Evolutionary conservation across 2,329 filamentous ascomycete species (phyloP).

Genomic region (Colletotrichum orbiculare): DNA sequence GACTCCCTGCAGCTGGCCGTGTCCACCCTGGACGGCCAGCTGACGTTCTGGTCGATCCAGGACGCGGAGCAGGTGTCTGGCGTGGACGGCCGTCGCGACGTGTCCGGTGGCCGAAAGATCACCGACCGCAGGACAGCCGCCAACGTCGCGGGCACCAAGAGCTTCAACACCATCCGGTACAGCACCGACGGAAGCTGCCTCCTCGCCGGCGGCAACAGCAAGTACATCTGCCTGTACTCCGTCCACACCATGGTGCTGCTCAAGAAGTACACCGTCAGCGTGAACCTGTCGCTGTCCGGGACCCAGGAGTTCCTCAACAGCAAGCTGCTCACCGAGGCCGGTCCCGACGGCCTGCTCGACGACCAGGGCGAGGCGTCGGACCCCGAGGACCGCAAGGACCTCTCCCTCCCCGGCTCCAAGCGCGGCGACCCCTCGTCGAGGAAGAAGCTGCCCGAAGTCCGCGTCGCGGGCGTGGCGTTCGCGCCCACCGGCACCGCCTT

Average conservation of each 20-base stretch:
- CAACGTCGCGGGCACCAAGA: slow-evolving; percentile 90
- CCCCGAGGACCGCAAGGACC: slow-evolving; percentile 84
- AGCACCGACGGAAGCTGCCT: slow-evolving; percentile 93
- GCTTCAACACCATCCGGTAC: slow-evolving; percentile 88
- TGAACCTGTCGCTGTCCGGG: slow-evolving; percentile 94
- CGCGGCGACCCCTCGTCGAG: slow-evolving; percentile 86
- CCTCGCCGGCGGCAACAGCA: slow-evolving; percentile 93
- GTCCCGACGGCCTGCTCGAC: slow-evolving; percentile 85
- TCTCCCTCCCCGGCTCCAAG: slow-evolving; percentile 84
- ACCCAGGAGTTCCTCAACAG: slow-evolving; percentile 98
- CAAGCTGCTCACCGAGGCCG: slow-evolving; percentile 89
- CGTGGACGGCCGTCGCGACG: slow-evolving; percentile 89
- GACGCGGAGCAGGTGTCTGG: slow-evolving; percentile 88
- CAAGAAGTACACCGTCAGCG: slow-evolving; percentile 94
- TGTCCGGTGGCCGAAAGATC: slow-evolving; percentile 90
- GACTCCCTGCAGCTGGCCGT: slow-evolving; percentile 93
- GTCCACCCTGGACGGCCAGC: slow-evolving; percentile 90
- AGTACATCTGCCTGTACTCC: slow-evolving; percentile 98
- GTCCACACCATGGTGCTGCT: slow-evolving; percentile 89
- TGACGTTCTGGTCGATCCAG: slow-evolving; percentile 94
- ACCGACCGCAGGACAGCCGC: slow-evolving; percentile 91
- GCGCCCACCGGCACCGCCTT: slow-evolving; percentile 90
- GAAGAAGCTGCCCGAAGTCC: slow-evolving; percentile 81
- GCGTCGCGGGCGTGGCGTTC: slow-evolving; percentile 87
- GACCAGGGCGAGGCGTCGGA: slow-evolving; percentile 90